Conservation (phyloP, 1,284 basidiomycete genomes). For the Ceratobasidium papillatum region DNA sequence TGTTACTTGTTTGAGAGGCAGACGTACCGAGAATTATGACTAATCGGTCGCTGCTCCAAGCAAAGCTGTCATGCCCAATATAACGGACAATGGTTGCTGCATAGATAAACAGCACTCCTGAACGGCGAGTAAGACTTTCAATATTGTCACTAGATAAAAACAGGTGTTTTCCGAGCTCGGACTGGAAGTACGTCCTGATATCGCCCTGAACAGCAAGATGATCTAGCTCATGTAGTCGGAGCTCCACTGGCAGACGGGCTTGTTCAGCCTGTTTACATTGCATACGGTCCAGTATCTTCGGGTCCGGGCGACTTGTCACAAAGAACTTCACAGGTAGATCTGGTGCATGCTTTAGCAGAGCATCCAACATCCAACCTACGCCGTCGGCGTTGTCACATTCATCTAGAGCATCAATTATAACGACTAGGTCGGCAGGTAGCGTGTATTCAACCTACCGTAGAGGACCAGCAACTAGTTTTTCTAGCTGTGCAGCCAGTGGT, state of each 20-base stretch:
- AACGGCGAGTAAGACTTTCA: not conserved
- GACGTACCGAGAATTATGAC: not conserved
- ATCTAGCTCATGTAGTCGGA: conserved; percentile 38
- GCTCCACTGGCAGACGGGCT: not conserved
- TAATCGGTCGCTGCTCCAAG: not conserved
- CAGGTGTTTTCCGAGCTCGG: not conserved
- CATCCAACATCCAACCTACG: not conserved
- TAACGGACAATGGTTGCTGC: conserved; percentile 13
- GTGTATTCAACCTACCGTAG: not conserved
- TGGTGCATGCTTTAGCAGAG: not conserved
- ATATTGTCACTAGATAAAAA: not conserved
- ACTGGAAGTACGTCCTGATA: conserved; percentile 31
- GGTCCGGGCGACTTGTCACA: not conserved
- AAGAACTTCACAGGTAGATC: not conserved
- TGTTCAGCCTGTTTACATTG: not conserved
- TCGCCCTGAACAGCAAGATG: conserved; percentile 19
- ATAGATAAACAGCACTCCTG: conserved; percentile 11
- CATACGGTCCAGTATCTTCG: not conserved
- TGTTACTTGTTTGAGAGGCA: not conserved
- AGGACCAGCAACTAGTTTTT: not conserved
- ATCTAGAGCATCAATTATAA: conserved; percentile 16
- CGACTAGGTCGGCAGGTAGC: not conserved
- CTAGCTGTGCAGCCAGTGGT: not conserved
- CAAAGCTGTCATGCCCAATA: not conserved
- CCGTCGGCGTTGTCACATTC: not conserved